These are phyloP conservation scores for Botrytis sinoallii DNA, from an alignment of 2,329 filamentous ascomycete species.

Conservation along the genomic window DNA sequence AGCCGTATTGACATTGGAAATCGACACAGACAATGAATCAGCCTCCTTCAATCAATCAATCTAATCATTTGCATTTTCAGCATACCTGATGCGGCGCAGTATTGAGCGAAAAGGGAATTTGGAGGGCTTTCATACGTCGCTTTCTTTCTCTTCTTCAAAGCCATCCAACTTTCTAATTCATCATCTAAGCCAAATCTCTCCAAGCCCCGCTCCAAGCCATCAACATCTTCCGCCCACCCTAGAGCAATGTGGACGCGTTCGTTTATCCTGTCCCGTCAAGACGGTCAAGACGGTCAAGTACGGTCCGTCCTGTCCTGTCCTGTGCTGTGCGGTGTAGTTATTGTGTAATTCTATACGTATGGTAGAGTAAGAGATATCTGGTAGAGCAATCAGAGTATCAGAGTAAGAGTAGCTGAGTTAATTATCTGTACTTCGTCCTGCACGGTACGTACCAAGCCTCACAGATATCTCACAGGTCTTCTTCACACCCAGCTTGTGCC, in stretches of 20 bases:
- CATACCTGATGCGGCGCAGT: constrained; percentile 13
- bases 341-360: neutral
- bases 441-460: neutral
- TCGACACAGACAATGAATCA: neutral
- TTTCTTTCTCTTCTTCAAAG: constrained; percentile 2
- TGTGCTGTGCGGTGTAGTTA: neutral
- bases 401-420: neutral
- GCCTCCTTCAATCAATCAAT: neutral
- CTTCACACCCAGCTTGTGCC: neutral
- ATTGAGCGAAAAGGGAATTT: neutral
- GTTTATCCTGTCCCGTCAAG: neutral
- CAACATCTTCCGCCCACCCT: constrained; percentile 1
- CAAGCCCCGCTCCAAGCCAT: constrained; percentile 3
- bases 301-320: neutral
- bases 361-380: neutral
- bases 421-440: neutral
- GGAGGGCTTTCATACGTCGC: constrained; percentile 5
- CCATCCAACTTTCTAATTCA: constrained; percentile 3
- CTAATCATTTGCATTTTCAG: neutral
- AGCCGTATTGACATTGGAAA: neutral
- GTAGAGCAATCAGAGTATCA: neutral
- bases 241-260: neutral
- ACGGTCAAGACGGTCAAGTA: too few species aligned
- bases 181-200: constrained; percentile 2
- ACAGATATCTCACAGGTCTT: neutral